Evolutionary conservation across 495 filamentous ascomycete genomes (phyloP), one percentile per base, ranked within the genome.

Genomic region (Trichoderma erinaceum): DNA sequence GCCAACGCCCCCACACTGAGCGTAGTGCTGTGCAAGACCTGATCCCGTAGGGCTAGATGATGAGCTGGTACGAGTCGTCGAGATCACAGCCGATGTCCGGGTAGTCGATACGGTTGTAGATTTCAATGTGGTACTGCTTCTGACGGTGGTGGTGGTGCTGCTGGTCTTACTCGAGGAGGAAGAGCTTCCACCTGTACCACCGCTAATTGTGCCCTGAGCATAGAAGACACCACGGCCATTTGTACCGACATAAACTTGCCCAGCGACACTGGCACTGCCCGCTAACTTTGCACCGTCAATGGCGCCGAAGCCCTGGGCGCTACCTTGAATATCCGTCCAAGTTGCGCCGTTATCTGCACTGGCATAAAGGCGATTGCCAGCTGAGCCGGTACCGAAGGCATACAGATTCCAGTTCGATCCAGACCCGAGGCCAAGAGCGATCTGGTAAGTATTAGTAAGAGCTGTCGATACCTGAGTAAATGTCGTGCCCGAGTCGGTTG

Each of bases 171-270:
- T 61, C 25, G 56, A 35, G 25, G 56, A 61, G 56, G 56, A 61
- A 32, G 56, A 56, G 21, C n/a, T 32, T 32, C 56, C 56, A 32
- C 56, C 56, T 2, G 23, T 61, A 11, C 25, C 56, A 16, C 56
- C 27, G 56, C 56, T 32, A 32, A 61, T 32, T 29, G 56, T 61
- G 27, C 73, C 76, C 69, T 78, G 71, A 13, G 77, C 84, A 69
- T 81, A 85, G 38, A 87, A 79, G 6, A 85, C 84, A 46, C 85
- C 85, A 3, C 85, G 78, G 0, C 86, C 86, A 61, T 87, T 87
- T 0, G 84, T 87, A 1, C 85, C 86, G 41, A 87, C 77, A 68
- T 82, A 87, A 0, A 88, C 85, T 68, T 80, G 81, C 23, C 82
- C 82, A 27, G 78, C 79, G 10, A 77, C 77, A 32, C 81, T 82